Evolutionary conservation across 306 rosid genomes (phyloP).

Genomic region (Rosa multiflora): DNA sequence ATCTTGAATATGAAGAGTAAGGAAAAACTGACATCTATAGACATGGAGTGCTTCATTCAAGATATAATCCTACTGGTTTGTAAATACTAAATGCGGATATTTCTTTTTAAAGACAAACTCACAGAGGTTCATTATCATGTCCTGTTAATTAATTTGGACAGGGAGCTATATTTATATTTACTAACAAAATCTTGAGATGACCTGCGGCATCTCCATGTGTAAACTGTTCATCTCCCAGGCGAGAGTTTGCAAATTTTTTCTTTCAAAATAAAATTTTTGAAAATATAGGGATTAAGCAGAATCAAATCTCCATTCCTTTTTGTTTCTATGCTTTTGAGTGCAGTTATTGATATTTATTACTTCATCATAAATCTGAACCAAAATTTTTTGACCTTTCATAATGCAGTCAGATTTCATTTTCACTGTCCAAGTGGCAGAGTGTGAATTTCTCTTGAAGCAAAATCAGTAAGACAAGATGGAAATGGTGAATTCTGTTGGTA

Average conservation of each 20-base stretch:
- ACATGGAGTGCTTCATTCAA: not conserved
- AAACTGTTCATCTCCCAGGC: not conserved
- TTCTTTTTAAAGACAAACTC: not conserved
- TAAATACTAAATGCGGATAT: not conserved
- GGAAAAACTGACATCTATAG: not conserved
- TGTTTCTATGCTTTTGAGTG: not conserved
- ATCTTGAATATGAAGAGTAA: not conserved
- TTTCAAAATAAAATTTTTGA: not conserved
- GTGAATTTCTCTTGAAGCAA: conserved; percentile 5
- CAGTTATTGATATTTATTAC: not conserved
- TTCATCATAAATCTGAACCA: not conserved
- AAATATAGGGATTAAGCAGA: not conserved
- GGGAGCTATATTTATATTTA: not conserved
- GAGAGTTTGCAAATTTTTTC: not conserved
- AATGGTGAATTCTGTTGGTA: conserved; percentile 3
- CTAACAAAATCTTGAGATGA: not conserved
- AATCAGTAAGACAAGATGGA: not conserved
- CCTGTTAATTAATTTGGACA: not conserved
- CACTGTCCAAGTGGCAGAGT: conserved; percentile 10
- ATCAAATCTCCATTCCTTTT: not conserved
- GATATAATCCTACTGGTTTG: not conserved
- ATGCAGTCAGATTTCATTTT: conserved; percentile 20
- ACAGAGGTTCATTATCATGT: not conserved
- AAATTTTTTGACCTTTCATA: not conserved
- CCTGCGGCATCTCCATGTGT: not conserved